These are phyloP conservation scores for Monilinia laxa DNA, from an alignment of 2,329 filamentous ascomycete species.

Conservation along the genomic window DNA sequence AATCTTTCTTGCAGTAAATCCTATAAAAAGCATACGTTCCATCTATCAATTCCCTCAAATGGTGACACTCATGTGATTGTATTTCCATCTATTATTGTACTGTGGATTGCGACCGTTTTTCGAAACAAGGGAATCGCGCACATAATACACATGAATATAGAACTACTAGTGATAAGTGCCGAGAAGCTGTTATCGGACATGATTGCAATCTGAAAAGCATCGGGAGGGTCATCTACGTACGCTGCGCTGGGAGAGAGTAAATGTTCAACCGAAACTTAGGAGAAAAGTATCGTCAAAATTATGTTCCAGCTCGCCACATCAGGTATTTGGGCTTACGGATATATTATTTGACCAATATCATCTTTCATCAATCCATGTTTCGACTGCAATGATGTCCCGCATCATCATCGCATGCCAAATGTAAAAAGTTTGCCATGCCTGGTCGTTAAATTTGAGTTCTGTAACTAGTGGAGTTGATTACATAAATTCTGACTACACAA, in stretches of 20 bases:
- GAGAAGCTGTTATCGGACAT: neutral
- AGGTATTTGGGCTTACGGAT: neutral
- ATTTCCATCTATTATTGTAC: neutral
- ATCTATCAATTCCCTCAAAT: neutral
- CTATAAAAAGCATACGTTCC: neutral
- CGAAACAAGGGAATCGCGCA: neutral
- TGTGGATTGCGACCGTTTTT: neutral
- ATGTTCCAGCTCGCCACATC: neutral
- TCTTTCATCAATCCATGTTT: neutral
- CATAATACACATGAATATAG: neutral
- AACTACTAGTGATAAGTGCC: too few species aligned
- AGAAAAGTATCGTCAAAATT: neutral
- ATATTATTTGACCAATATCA: neutral
- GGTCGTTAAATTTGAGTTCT: slow-evolving; percentile 10
- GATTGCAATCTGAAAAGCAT: neutral
- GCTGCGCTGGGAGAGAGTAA: neutral
- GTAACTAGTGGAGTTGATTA: slow-evolving; percentile 4
- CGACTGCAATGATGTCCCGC: neutral
- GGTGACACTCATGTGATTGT: neutral
- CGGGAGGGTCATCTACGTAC: neutral
- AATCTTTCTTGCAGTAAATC: neutral
- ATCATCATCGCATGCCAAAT: neutral
- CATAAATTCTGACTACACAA: slow-evolving; percentile 7
- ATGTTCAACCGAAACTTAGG: neutral
- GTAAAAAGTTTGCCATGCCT: neutral